Evolutionary conservation across 108 stramenopile species (phyloP), one percentile per base, ranked within the genome.

Genomic region (Conticribra weissflogii): DNA sequence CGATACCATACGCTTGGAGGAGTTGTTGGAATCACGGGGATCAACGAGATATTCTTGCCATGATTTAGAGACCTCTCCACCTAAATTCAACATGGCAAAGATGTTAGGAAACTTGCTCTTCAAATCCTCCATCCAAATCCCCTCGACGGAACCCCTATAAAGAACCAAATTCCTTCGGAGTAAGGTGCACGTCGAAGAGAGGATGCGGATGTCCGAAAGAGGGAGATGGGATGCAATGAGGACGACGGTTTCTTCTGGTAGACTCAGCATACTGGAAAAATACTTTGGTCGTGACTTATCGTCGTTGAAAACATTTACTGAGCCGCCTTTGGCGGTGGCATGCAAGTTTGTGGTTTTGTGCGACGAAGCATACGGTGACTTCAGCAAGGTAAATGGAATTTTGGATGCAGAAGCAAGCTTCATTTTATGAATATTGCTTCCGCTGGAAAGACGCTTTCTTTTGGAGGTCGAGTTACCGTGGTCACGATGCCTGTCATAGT

Each of bases 231-330:
- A 62, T 4, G 71, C 25, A 5, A 71, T 61, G 34, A 12, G 19
- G 47, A 71, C 5, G 21, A 71, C 2, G 2, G 31, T 48, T 55
- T 71, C 71, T 71, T 59, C 69, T 3, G 69, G 60, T 17, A 62
- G 47, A 12, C 4, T 34, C 14, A 14, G 4, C 1, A 65, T 15
- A 30, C 7, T 30, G 55, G 21, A 5, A 30, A 7, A 23, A 47
- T 46, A 19, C 46, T 1, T 22, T 46, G 21, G 21, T 9, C n/a
- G n/a, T n/a, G 16, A 14, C 44, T 45, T 45, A 45, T n/a, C 23
- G 63, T 12, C 36, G 63, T 34, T 25, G 59, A 16, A 57, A 2
- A 12, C 17, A 30, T 32, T 31, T 31, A 8, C 25, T n/a, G n/a
- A n/a, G n/a, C n/a, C n/a, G n/a, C n/a, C n/a, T n/a, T n/a, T n/a